Conservation (phyloP, 2,329 filamentous ascomycete species). For the Calonectria hongkongensis region DNA sequence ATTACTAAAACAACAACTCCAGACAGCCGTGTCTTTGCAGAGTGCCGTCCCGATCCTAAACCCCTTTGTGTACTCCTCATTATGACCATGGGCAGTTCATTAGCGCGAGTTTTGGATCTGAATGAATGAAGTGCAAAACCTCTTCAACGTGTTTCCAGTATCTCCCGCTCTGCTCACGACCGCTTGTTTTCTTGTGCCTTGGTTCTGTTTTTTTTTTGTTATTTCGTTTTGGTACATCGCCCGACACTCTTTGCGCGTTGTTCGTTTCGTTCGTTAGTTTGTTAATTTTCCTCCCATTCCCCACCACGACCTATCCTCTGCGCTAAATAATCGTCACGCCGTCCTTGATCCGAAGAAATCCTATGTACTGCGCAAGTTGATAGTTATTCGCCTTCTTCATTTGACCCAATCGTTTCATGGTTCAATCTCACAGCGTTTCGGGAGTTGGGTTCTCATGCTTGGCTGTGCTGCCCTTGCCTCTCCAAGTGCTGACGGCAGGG, state of each 20-base stretch:
- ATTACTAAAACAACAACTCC: conserved; percentile 26
- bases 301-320: conserved; percentile 1
- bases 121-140: conserved; percentile 19
- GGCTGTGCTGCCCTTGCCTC: conserved; percentile 93
- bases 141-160: conserved; percentile 7
- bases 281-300: conserved; percentile 16
- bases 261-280: conserved; percentile 36
- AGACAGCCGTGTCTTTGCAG: conserved; percentile 22
- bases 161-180: conserved; percentile 1
- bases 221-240: conserved; percentile 31
- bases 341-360: neutral
- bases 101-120: neutral
- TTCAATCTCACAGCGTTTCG: conserved; percentile 56
- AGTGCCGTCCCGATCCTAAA: conserved; percentile 16
- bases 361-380: conserved; percentile 18
- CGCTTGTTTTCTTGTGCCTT: conserved; percentile 16
- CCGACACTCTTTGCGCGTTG: conserved; percentile 27
- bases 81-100: conserved; percentile 18
- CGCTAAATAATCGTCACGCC: neutral
- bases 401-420: neutral
- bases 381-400: conserved; percentile 11
- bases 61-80: conserved; percentile 16
- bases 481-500: conserved; percentile 96
- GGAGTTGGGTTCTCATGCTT: conserved; percentile 83
- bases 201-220: neutral